phyloP scores from a whole-genome alignment of 306 rosid species.

The Begonia fuchsioides region DNA sequence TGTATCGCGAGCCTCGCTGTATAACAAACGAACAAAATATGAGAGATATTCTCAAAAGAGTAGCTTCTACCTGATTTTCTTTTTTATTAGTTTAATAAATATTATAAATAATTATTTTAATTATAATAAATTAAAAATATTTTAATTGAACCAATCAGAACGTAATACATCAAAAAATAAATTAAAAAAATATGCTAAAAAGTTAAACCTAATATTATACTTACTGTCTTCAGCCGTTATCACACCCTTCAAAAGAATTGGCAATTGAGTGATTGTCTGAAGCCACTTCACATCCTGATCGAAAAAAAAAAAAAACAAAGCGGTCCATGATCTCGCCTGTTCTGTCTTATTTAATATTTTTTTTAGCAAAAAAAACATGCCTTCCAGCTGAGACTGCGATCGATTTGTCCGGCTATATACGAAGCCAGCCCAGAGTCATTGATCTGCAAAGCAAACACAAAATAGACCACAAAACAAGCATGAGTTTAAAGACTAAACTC shows the following conservation, averaged over 20 bases:
- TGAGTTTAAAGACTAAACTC: slow-evolving; percentile 11
- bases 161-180: too few relatives aligned
- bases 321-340: background rate
- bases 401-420: slow-evolving; percentile 82
- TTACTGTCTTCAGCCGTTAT: slow-evolving; percentile 87
- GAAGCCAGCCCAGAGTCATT: slow-evolving; percentile 80
- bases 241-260: slow-evolving; percentile 92
- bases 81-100: too few relatives aligned
- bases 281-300: slow-evolving; percentile 96
- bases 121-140: too few relatives aligned
- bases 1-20: slow-evolving; percentile 24
- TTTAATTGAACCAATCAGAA: too few relatives aligned
- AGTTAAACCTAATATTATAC: too few relatives aligned
- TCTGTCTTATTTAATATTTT: background rate
- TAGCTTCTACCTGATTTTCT: too few relatives aligned
- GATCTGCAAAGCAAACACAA: slow-evolving; percentile 24
- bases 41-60: background rate
- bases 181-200: too few relatives aligned
- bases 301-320: slow-evolving; percentile 1
- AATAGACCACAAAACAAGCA: slow-evolving; percentile 22
- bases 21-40: too few relatives aligned
- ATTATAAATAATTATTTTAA: too few relatives aligned
- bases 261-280: slow-evolving; percentile 78
- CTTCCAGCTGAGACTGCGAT: slow-evolving; percentile 87
- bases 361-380: slow-evolving; percentile 8